A percentile compares a stretch with the other conserved stretches of the same genome.
Conservation (phyloP, 805 yeast genomes). For the Deakozyma indianensis region DNA sequence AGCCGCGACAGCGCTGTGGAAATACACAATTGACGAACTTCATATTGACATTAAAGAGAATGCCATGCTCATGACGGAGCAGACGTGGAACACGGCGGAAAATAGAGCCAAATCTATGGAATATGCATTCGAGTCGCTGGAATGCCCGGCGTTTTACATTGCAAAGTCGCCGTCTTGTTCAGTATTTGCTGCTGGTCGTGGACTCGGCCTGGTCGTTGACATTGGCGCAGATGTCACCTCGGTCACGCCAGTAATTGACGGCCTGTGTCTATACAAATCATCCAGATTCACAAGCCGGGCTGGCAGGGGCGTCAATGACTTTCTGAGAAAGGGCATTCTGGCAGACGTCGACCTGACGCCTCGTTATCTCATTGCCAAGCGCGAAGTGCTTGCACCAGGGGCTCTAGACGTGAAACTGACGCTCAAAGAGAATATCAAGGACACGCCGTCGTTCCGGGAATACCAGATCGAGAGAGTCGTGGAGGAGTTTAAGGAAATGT, state of each 20-base stretch:
- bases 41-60: constrained; percentile 44
- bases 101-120: constrained; percentile 63
- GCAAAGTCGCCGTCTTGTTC: constrained; percentile 79
- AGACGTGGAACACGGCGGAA: constrained; percentile 62
- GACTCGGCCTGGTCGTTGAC: constrained; percentile 76
- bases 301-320: not conserved
- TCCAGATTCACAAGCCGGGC: not conserved
- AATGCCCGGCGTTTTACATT: constrained; percentile 67
- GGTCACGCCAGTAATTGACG: constrained; percentile 33
- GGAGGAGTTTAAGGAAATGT: constrained; percentile 67
- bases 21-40: constrained; percentile 39
- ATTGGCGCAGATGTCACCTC: constrained; percentile 66
- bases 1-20: constrained; percentile 61
- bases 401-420: not conserved
- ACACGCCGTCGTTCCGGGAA: constrained; percentile 37
- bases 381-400: not conserved
- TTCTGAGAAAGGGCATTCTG: not conserved
- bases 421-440: constrained; percentile 8
- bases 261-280: constrained; percentile 4
- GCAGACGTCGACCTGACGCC: constrained; percentile 1
- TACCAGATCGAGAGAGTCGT: constrained; percentile 41
- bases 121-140: constrained; percentile 48
- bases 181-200: constrained; percentile 78
- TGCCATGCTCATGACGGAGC: constrained; percentile 75
- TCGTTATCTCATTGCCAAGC: not conserved